Percentiles rank a stretch among this genome's conserved stretches.
Evolutionary conservation across 495 filamentous ascomycete species (phyloP).

Genomic region (Trichoderma virens): DNA sequence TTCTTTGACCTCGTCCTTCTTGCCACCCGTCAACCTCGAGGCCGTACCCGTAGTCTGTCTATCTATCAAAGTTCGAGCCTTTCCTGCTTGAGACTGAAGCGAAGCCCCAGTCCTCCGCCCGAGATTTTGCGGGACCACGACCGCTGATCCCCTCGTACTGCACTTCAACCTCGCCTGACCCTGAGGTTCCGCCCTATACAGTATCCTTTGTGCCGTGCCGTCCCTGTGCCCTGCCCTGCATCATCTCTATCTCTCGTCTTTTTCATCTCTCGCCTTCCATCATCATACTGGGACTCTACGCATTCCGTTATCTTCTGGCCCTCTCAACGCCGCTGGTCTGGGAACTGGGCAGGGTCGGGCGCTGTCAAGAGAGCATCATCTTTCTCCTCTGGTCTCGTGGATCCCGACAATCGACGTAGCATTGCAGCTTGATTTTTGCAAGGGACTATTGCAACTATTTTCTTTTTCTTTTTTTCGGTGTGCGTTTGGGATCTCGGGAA

Average conservation of each 20-base stretch:
- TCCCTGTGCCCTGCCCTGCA: background rate
- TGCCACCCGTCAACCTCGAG: too few species aligned
- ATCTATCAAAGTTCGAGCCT: background rate
- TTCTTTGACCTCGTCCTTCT: background rate
- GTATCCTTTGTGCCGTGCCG: background rate
- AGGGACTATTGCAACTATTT: background rate
- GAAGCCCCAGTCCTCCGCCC: background rate
- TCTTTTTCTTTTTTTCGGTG: background rate
- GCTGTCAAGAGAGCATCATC: background rate
- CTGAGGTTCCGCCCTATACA: background rate
- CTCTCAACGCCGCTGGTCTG: background rate
- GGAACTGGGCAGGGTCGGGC: background rate
- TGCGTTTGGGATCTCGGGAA: background rate
- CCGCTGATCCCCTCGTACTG: constrained; percentile 1
- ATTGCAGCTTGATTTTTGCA: background rate
- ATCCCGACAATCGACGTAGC: background rate
- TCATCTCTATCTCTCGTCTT: background rate
- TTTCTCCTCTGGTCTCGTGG: background rate
- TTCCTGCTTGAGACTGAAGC: background rate
- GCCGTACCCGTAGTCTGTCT: background rate
- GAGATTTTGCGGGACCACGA: background rate
- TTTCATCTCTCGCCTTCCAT: background rate
- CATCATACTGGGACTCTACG: background rate
- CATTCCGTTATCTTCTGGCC: background rate
- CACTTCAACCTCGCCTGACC: constrained; percentile 2